Percentiles rank a stretch among this genome's conserved stretches.
Conservation (phyloP, 768 basidiomycete genomes). For the Lactarius pseudohatsudake region DNA sequence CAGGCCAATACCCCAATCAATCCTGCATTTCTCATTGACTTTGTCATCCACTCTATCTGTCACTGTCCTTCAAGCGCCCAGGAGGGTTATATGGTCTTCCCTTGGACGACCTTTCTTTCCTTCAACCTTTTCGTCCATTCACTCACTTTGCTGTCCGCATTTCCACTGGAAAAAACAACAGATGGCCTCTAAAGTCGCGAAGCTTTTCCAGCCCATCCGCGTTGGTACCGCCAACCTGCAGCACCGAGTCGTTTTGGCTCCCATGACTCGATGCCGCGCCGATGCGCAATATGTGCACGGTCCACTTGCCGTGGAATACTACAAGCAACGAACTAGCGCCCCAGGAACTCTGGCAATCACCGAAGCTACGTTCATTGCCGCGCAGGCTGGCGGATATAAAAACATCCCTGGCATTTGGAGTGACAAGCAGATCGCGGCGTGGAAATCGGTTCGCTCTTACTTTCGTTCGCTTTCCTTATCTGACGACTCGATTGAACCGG, state of each 20-base stretch:
- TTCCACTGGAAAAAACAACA: background rate
- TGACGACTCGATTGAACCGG: background rate
- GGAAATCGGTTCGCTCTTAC: slow-evolving; percentile 44
- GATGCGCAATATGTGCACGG: slow-evolving; percentile 37
- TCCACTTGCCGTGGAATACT: slow-evolving; percentile 44
- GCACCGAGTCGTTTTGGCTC: slow-evolving; percentile 56
- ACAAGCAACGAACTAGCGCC: slow-evolving; percentile 46
- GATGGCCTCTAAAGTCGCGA: slow-evolving; percentile 7
- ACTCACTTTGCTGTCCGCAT: background rate
- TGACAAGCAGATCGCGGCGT: slow-evolving; percentile 51
- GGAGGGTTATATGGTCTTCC: background rate
- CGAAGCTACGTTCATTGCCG: slow-evolving; percentile 55
- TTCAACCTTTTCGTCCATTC: background rate
- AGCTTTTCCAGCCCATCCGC: slow-evolving; percentile 48
- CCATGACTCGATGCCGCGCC: slow-evolving; percentile 51
- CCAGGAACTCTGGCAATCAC: slow-evolving; percentile 57
- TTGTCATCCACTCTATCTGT: background rate
- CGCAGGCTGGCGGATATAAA: slow-evolving; percentile 47
- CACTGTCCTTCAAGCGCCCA: background rate
- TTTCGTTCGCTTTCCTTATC: background rate
- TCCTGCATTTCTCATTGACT: background rate
- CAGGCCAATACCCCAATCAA: no score
- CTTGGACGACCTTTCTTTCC: background rate
- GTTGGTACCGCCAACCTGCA: slow-evolving; percentile 44
- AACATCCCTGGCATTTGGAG: slow-evolving; percentile 65